A percentile compares a stretch with the other conserved stretches of the same genome.
phyloP scores from a whole-genome alignment of 169 alveolate genomes.

The Plasmodium malariae region DNA sequence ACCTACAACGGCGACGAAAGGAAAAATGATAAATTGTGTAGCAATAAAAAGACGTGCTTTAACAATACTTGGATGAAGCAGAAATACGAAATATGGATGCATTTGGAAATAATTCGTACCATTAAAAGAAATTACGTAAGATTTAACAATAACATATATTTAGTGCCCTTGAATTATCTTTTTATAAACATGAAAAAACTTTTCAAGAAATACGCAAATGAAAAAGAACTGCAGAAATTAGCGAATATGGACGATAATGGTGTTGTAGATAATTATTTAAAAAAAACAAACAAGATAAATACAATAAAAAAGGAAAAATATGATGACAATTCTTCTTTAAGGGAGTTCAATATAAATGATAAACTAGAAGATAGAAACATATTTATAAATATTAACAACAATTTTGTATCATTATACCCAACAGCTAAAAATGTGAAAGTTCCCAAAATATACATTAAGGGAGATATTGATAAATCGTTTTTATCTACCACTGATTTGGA shows the following conservation, averaged over 20 bases:
- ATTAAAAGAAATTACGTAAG: slow-evolving; percentile 53
- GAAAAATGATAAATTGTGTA: neutral
- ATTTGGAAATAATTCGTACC: slow-evolving; percentile 63
- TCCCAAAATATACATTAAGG: slow-evolving; percentile 38
- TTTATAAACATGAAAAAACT: slow-evolving; percentile 68
- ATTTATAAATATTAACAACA: slow-evolving; percentile 62
- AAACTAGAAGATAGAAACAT: slow-evolving; percentile 41
- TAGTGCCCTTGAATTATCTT: slow-evolving; percentile 73
- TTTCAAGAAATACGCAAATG: slow-evolving; percentile 38
- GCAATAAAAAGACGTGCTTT: neutral
- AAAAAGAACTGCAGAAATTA: neutral
- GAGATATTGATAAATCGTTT: slow-evolving; percentile 25
- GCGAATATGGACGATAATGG: slow-evolving; percentile 18
- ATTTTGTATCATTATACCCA: slow-evolving; percentile 51
- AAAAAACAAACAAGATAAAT: slow-evolving; percentile 16
- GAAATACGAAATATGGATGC: slow-evolving; percentile 73
- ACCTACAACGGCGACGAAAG: slow-evolving; percentile 6
- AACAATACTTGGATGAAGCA: slow-evolving; percentile 57
- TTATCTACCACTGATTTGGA: slow-evolving; percentile 11
- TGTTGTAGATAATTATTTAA: neutral
- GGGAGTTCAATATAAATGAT: slow-evolving; percentile 21
- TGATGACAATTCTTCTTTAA: slow-evolving; percentile 13
- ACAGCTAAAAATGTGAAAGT: slow-evolving; percentile 47
- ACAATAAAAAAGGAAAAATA: slow-evolving; percentile 32
- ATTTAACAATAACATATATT: slow-evolving; percentile 64